Conservation (phyloP, 2,329 filamentous ascomycete species). For the Ophiostoma pallidulum region DNA sequence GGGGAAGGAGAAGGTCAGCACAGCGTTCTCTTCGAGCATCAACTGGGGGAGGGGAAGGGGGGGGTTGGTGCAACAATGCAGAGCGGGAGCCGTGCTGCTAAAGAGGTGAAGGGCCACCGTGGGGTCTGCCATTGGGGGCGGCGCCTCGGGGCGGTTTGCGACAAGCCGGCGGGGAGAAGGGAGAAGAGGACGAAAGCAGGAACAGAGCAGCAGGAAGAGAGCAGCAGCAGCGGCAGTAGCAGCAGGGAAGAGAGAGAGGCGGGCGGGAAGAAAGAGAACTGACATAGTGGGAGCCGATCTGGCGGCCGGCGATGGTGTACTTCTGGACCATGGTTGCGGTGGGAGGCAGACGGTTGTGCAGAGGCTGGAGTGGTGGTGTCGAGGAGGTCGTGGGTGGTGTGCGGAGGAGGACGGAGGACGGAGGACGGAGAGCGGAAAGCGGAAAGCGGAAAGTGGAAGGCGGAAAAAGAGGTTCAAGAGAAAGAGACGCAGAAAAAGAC, state of each 20-base stretch:
- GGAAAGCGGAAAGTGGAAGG: not conserved
- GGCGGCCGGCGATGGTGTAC: constrained; percentile 49
- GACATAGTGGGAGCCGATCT: constrained; percentile 54
- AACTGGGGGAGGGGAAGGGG: too few relatives aligned
- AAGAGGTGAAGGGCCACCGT: constrained; percentile 5
- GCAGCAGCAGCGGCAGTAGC: not conserved
- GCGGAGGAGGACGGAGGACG: not conserved
- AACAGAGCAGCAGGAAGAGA: too few relatives aligned
- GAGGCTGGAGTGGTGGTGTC: not conserved
- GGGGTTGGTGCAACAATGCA: too few relatives aligned
- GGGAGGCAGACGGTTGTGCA: constrained; percentile 10
- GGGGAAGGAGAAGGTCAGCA: not conserved
- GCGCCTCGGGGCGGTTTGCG: too few relatives aligned
- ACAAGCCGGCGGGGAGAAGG: too few relatives aligned
- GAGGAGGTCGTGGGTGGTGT: not conserved
- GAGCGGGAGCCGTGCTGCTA: too few relatives aligned
- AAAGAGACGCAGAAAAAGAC: constrained; percentile 9
- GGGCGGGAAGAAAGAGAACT: constrained; percentile 23
- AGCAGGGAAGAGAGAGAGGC: too few relatives aligned
- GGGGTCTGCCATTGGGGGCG: too few relatives aligned
- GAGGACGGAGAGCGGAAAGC: too few relatives aligned
- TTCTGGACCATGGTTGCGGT: constrained; percentile 33
- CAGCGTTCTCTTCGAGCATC: not conserved
- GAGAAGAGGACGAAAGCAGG: too few relatives aligned
- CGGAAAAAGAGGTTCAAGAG: not conserved